Conservation (phyloP, 495 filamentous ascomycete species). For the Trichoderma asperelloides region DNA sequence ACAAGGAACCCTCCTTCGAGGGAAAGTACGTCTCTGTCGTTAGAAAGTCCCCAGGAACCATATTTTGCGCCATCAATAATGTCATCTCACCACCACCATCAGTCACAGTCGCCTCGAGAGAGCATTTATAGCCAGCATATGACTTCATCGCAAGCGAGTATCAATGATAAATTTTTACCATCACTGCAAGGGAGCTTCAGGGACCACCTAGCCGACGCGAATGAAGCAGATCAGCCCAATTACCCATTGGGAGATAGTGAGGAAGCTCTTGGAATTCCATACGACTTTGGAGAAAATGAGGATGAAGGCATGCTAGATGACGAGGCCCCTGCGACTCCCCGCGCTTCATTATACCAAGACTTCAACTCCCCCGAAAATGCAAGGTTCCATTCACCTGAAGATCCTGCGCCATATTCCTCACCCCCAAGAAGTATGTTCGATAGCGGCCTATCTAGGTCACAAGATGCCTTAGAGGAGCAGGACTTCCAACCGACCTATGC, state of each 20-base stretch:
- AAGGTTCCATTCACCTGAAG: neutral
- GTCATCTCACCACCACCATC: neutral
- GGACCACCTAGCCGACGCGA: neutral
- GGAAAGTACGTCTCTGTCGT: constrained; percentile 11
- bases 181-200: neutral
- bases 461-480: neutral
- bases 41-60: neutral
- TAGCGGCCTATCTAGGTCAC: neutral
- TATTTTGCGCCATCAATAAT: neutral
- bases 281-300: constrained; percentile 24
- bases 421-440: neutral
- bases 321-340: constrained; percentile 25
- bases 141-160: neutral
- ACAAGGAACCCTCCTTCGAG: constrained; percentile 20
- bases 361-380: constrained; percentile 7
- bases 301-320: constrained; percentile 1
- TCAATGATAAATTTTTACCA: neutral
- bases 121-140: neutral
- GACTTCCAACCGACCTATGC: neutral
- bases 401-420: neutral
- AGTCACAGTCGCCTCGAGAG: constrained; percentile 16
- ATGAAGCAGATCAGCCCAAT: constrained; percentile 13
- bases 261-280: constrained; percentile 41
- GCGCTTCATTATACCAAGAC: constrained; percentile 30
- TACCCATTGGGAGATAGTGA: constrained; percentile 32